A percentile compares a stretch with the other conserved stretches of the same genome.
These are phyloP conservation scores for Ceratocystis colombiana DNA, from an alignment of 2,329 filamentous ascomycete genomes.

Conservation along the genomic window DNA sequence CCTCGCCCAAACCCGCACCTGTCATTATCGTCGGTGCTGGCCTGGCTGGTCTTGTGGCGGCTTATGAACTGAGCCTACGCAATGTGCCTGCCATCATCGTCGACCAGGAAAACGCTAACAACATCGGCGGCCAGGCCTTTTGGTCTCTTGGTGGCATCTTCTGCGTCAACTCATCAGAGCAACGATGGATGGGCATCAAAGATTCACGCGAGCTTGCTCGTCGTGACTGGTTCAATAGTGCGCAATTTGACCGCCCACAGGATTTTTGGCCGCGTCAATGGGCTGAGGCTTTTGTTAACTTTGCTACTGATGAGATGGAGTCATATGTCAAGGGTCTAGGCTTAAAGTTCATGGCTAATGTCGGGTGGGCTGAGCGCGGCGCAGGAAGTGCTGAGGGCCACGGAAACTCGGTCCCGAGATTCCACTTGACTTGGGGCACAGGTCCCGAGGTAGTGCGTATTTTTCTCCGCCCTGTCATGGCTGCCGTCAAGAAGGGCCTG, in stretches of 20 bases:
- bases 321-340: conserved; percentile 45
- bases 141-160: conserved; percentile 55
- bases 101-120: conserved; percentile 49
- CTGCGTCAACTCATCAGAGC: conserved; percentile 47
- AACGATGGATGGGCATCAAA: conserved; percentile 48
- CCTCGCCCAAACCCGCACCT: conserved; percentile 30
- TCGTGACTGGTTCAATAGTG: conserved; percentile 50
- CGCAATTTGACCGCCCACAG: conserved; percentile 46
- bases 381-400: conserved; percentile 47
- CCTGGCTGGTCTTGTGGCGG: conserved; percentile 50
- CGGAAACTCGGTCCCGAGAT: conserved; percentile 53
- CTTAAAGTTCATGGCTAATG: conserved; percentile 43
- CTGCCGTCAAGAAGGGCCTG: conserved; percentile 43
- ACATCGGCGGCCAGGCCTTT: conserved; percentile 52
- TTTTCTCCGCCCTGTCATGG: conserved; percentile 47
- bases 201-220: conserved; percentile 48
- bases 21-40: conserved; percentile 49
- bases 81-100: conserved; percentile 43
- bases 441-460: conserved; percentile 50
- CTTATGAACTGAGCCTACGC: conserved; percentile 45
- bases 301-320: conserved; percentile 50
- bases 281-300: conserved; percentile 55
- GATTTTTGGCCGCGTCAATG: conserved; percentile 51
- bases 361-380: conserved; percentile 53
- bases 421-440: conserved; percentile 52